Evolutionary conservation across 2,329 filamentous ascomycete species (phyloP).

Genomic region (Penicillium sp.): DNA sequence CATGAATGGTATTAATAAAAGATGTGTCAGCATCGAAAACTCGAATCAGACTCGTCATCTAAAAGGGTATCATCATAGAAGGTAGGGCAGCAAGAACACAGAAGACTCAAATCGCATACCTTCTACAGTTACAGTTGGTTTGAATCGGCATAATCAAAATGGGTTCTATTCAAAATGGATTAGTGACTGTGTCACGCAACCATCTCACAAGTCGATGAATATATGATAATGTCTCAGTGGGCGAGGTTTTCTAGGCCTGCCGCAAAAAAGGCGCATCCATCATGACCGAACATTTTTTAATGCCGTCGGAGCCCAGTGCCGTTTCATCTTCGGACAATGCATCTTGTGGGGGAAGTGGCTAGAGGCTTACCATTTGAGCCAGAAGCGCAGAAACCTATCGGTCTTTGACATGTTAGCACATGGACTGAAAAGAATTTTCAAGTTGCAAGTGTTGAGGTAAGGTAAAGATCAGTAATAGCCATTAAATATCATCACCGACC

Average conservation of each 20-base stretch:
- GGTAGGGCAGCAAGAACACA: not conserved
- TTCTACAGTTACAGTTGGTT: conserved; percentile 16
- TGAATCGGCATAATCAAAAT: conserved; percentile 11
- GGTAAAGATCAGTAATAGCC: conserved; percentile 72
- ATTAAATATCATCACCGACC: conserved; percentile 74
- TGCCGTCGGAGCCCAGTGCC: conserved; percentile 95
- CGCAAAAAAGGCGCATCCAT: conserved; percentile 83
- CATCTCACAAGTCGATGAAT: conserved; percentile 21
- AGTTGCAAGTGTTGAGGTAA: conserved; percentile 17
- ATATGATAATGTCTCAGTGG: conserved; percentile 67
- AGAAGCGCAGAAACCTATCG: conserved; percentile 10
- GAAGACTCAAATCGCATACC: conserved; percentile 17
- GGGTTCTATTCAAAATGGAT: conserved; percentile 23
- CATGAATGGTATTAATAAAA: conserved; percentile 60
- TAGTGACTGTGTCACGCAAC: conserved; percentile 28
- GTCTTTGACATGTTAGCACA: conserved; percentile 22
- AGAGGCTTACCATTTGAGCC: conserved; percentile 26
- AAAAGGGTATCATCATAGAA: conserved; percentile 51
- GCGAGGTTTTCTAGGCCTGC: conserved; percentile 99
- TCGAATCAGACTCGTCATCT: conserved; percentile 67
- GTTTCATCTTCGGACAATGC: conserved; percentile 43
- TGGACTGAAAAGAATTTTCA: conserved; percentile 4
- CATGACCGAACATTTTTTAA: conserved; percentile 60
- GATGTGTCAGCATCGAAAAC: conserved; percentile 61
- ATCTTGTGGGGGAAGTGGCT: conserved; percentile 1